phyloP scores from a whole-genome alignment of 2,329 filamentous ascomycete genomes.

The Stachybotrys chartarum region DNA sequence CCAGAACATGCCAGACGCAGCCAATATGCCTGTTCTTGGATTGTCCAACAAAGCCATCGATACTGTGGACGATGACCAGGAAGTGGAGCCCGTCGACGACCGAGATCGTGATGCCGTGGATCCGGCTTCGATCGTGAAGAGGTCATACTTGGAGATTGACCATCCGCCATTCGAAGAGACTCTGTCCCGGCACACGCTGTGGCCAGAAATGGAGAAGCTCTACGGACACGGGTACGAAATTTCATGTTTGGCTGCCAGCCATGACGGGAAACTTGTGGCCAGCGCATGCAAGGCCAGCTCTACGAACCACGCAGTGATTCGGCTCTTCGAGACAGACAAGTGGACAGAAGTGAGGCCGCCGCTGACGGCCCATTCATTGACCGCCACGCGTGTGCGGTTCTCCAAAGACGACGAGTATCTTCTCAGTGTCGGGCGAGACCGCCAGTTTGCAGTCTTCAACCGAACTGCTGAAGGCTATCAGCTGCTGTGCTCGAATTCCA shows the following conservation, averaged over 20 bases:
- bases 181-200: constrained; percentile 82
- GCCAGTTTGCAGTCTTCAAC: constrained; percentile 82
- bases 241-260: constrained; percentile 72
- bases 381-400: constrained; percentile 76
- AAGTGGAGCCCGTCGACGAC: constrained; percentile 34
- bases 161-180: constrained; percentile 86
- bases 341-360: constrained; percentile 87
- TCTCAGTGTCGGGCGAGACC: constrained; percentile 83
- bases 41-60: constrained; percentile 92
- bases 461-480: constrained; percentile 44
- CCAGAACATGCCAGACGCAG: constrained; percentile 67
- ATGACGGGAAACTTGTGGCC: constrained; percentile 69
- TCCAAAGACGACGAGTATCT: constrained; percentile 66
- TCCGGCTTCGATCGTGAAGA: constrained; percentile 47
- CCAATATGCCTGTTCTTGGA: constrained; percentile 90
- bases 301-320: constrained; percentile 87
- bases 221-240: constrained; percentile 99
- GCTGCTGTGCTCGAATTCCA: constrained; percentile 60
- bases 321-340: constrained; percentile 75
- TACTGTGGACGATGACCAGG: constrained; percentile 41
- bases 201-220: constrained; percentile 93
- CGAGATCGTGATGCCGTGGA: constrained; percentile 48
- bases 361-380: constrained; percentile 78
- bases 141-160: constrained; percentile 55
- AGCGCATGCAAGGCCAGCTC: constrained; percentile 92